Base-by-base conservation (phyloP, 345 rosid species). In the Tarenaya hassleriana region DNA sequence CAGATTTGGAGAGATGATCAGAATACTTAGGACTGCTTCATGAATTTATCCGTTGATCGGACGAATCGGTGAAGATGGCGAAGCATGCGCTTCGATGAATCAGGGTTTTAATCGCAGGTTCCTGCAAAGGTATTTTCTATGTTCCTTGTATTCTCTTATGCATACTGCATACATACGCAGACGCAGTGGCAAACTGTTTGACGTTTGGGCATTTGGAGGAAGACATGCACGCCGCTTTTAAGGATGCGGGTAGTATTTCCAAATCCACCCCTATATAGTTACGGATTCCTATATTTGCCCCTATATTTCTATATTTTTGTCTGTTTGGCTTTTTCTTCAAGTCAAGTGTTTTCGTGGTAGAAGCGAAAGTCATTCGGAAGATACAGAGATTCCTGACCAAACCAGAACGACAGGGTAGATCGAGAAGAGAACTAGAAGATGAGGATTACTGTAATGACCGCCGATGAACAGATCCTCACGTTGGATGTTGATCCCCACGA, bases 361-460 rank as follows among this genome's bases (percentile, higher is more conserved):
- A 24, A 24, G 29, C 29, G 17, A 52, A 66, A 52, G 60, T 55
- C 9, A 52, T 45, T 10, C 1, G 10, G 38, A 58, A 52, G 55
- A 33, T 52, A 64, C 31, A 52, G 46, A 53, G 61, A 52, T 45
- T 15, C 20, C n/a, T 34, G 43, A 52, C 58, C 48, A 27, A 45
- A 8, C 7, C 6, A 15, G 43, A 45, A 21, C 29, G 47, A 41
- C 21, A 37, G 45, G 32, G 38, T 47, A 43, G 55, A 55, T 51
- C 16, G 31, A 9, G 41, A 41, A 53, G 44, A 59, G 53, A 56
- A 59, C 21, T 52, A 19, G 34, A 19, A 50, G 66, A 91, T 88
- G 98, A 85, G 67, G 70, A 81, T 92, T 69, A 85, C 91, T 51
- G 95, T 88, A 32, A 92, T 88, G 97, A 88, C 94, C 11, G 73